Base-by-base conservation (phyloP, 179 eudicot species). In the Silene coronaria region DNA sequence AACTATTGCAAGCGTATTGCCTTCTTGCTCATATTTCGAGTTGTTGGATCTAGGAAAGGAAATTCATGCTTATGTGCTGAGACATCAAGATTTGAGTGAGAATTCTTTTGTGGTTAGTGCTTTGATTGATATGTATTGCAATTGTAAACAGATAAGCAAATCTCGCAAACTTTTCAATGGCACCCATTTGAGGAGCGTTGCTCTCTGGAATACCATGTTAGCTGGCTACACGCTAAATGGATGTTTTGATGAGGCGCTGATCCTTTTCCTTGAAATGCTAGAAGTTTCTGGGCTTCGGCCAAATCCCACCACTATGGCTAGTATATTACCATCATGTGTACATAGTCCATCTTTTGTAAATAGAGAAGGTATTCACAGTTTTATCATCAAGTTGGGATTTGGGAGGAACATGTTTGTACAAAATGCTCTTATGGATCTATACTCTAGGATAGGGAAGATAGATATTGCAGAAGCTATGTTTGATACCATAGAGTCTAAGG, bases 21-120 rank as follows among this genome's bases (percentile, higher is more conserved):
- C 91, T 0, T 85, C 94, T 22, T 89, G 94, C 69, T 75, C 88
- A 57, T 87, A 86, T 74, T 71, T 86, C 70, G 88, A 83, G 82
- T 69, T 86, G 80, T 75, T 86, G 70, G 69, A 75, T 24, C 30
- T 83, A 27, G 88, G 88, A 63, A 79, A 79, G 58, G 85, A 86
- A 58, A 81, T 83, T 21, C 88, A 85, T 85, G 88, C 79, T 74
- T 85, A 76, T 61, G 81, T 74, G 24, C 48, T 80, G 71, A 78
- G 77, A 72, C 75, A 79, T 78, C 78, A 60, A 13, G 65, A 64
- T 21, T 76, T 85, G 38, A 72, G 80, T 72, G 79, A 46, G 23
- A 85, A 85, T 70, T 48, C 80, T 5, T 85, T 82, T 80, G 86
- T 85, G 75, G 62, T 77, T 78, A 85, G 82, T 75, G 83, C 85